Conservation (phyloP, 768 basidiomycete species). For the Galerina marginata region DNA sequence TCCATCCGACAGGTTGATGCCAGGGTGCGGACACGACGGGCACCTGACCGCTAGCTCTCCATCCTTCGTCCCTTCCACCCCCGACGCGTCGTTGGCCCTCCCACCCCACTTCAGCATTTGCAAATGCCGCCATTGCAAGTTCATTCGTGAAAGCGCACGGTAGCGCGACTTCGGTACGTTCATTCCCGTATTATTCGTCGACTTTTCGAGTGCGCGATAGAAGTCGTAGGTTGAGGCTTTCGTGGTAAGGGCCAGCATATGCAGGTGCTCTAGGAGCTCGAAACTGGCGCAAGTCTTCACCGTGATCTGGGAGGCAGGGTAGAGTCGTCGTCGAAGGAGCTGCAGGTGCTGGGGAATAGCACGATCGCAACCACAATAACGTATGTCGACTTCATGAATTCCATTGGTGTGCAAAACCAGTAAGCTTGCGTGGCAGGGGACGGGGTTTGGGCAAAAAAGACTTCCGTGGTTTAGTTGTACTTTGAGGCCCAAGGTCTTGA, state of each 20-base stretch:
- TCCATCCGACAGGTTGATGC: too few relatives aligned
- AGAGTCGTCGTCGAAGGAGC: conserved; percentile 18
- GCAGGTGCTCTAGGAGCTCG: background rate
- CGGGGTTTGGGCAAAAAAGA: background rate
- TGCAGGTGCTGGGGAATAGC: conserved; percentile 16
- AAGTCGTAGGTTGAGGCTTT: conserved; percentile 12
- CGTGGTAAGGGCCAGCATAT: background rate
- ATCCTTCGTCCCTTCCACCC: too few relatives aligned
- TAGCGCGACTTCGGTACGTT: background rate
- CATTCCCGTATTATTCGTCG: conserved; percentile 9
- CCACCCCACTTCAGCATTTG: background rate
- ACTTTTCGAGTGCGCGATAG: conserved; percentile 6
- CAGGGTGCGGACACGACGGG: too few relatives aligned
- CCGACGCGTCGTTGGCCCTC: too few relatives aligned
- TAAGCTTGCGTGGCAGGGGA: conserved; percentile 1
- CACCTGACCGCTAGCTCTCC: too few relatives aligned
- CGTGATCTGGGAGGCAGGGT: conserved; percentile 11
- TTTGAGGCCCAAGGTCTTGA: background rate
- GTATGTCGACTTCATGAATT: conserved; percentile 11
- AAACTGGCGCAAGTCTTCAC: conserved; percentile 14
- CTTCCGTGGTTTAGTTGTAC: conserved; percentile 7
- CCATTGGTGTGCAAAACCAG: conserved; percentile 18
- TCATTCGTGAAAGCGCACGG: background rate
- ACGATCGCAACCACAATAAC: conserved; percentile 15
- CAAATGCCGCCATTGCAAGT: background rate